A percentile compares a stretch with the other conserved stretches of the same genome.
Evolutionary conservation across 129 eudicot species (phyloP).

Genomic region (Chrysanthemum seticuspe): DNA sequence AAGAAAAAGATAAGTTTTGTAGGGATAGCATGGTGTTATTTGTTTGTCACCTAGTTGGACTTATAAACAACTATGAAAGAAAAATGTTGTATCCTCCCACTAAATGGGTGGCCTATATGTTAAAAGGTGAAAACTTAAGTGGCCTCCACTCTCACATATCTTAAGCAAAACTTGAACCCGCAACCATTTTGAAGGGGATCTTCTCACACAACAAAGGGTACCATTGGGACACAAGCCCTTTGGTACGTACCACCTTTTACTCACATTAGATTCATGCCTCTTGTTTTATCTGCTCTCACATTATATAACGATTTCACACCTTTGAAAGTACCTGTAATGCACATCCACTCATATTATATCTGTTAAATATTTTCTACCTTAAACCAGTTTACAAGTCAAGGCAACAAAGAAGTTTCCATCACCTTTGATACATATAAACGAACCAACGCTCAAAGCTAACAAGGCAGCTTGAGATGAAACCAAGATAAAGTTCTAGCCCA

Average conservation of each 20-base stretch:
- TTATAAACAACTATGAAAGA: too few relatives aligned
- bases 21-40: too few relatives aligned
- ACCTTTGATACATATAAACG: constrained; percentile 13
- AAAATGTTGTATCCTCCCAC: too few relatives aligned
- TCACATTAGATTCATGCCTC: neutral
- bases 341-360: neutral
- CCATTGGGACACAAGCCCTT: too few relatives aligned
- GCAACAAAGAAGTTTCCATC: neutral
- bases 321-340: neutral
- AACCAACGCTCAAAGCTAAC: constrained; percentile 9
- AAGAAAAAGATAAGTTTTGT: too few relatives aligned
- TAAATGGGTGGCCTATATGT: too few relatives aligned
- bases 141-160: too few relatives aligned
- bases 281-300: neutral
- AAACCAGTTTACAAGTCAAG: constrained; percentile 8
- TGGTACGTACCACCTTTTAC: neutral
- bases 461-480: neutral
- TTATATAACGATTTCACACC: neutral
- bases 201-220: neutral
- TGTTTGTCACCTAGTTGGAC: too few relatives aligned
- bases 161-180: too few relatives aligned
- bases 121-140: too few relatives aligned
- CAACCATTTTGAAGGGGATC: too few relatives aligned
- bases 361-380: neutral
- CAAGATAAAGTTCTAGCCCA: neutral